These are phyloP conservation scores for Pinus taeda DNA, from an alignment of 75 land plant species.

Conservation along the genomic window DNA sequence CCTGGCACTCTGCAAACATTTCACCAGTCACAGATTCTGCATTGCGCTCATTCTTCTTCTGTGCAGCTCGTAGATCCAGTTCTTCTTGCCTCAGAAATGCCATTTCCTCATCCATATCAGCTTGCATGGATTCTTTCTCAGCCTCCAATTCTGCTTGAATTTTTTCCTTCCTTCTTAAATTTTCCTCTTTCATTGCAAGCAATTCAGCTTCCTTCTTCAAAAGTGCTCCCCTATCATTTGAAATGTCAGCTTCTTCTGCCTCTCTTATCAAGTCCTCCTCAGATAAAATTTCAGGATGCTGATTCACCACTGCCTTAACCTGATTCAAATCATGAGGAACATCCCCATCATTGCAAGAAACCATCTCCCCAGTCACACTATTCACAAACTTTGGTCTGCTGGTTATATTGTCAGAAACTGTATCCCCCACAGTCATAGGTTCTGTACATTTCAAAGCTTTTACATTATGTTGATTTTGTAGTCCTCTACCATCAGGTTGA, in stretches of 20 bases:
- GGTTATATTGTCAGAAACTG: neutral
- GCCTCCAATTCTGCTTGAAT: constrained; percentile 35
- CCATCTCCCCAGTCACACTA: neutral
- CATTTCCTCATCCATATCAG: constrained; percentile 58
- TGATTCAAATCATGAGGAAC: neutral
- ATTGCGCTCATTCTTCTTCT: constrained; percentile 83
- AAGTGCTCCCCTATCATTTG: constrained; percentile 23
- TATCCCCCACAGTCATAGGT: neutral
- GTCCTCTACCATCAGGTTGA: neutral
- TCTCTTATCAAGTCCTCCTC: constrained; percentile 23
- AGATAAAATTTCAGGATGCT: neutral
- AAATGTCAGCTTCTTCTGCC: constrained; percentile 32
- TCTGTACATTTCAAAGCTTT: neutral
- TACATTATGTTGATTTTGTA: neutral
- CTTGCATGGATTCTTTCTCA: constrained; percentile 30
- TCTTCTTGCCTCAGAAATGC: constrained; percentile 57
- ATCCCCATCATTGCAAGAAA: neutral
- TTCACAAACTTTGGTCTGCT: neutral
- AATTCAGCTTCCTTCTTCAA: constrained; percentile 26
- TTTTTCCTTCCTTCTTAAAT: constrained; percentile 29
- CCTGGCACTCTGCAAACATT: constrained; percentile 99
- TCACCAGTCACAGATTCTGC: constrained; percentile 94
- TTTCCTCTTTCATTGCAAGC: constrained; percentile 26
- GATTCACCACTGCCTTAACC: neutral
- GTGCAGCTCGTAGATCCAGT: constrained; percentile 57